phyloP scores from a whole-genome alignment of 768 basidiomycete genomes.

The Nidularia sp. region DNA sequence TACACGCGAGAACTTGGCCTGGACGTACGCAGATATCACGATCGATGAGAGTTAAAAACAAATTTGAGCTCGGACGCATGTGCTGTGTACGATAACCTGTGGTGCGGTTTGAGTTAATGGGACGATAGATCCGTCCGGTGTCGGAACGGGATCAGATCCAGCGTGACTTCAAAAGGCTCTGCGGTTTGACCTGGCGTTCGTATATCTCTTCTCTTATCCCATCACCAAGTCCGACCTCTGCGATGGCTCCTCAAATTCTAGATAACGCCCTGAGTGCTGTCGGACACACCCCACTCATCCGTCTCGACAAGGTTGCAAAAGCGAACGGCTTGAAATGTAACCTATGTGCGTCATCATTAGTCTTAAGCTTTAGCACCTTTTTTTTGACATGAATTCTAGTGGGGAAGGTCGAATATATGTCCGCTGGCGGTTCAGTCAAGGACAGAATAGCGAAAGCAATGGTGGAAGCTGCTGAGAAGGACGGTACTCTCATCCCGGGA shows the following conservation, averaged over 20 bases:
- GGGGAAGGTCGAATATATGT: slow-evolving; percentile 87
- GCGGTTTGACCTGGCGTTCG: neutral
- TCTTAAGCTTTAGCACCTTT: neutral
- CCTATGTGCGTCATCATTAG: slow-evolving; percentile 54
- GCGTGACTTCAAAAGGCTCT: neutral
- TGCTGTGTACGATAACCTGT: neutral
- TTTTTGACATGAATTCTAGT: slow-evolving; percentile 37
- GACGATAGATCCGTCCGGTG: neutral
- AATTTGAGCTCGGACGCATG: too few species aligned
- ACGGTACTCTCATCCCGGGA: slow-evolving; percentile 81
- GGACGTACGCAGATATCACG: too few species aligned
- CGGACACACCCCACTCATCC: slow-evolving; percentile 87
- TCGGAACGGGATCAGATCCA: neutral
- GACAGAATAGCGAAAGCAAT: slow-evolving; percentile 96
- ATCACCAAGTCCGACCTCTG: slow-evolving; percentile 6
- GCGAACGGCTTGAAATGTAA: slow-evolving; percentile 83
- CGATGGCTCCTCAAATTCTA: slow-evolving; percentile 50
- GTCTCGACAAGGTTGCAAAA: slow-evolving; percentile 74
- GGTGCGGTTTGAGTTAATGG: neutral
- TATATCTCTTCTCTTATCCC: neutral
- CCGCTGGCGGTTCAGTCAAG: slow-evolving; percentile 91
- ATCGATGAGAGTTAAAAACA: too few species aligned
- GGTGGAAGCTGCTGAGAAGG: slow-evolving; percentile 90
- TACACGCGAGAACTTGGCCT: too few species aligned
- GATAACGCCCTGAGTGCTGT: slow-evolving; percentile 81